Evolutionary conservation across 148 eudicot genomes (phyloP).

Genomic region (Rhododendron henanense): DNA sequence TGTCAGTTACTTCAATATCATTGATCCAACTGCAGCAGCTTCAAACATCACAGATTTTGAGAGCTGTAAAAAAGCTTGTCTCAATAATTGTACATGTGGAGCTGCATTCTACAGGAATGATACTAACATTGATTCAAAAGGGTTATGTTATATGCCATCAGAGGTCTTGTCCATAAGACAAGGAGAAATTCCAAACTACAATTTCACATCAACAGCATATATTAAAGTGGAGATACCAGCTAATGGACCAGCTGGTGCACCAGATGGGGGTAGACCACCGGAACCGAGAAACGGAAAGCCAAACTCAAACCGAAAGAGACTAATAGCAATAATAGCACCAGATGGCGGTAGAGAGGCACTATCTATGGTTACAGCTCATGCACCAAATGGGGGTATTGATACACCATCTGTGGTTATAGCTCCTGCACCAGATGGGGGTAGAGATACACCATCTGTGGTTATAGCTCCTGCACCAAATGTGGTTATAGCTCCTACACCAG

Average conservation of each 20-base stretch:
- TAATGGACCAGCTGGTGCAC: background rate
- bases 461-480: too few species aligned
- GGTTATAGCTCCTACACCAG: too few species aligned
- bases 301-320: too few species aligned
- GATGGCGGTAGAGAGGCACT: too few species aligned
- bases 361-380: too few species aligned
- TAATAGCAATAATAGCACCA: background rate
- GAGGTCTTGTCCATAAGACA: constrained; percentile 8
- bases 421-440: too few species aligned
- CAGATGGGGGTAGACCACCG: too few species aligned
- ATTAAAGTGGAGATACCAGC: background rate
- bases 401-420: too few species aligned
- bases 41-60: background rate
- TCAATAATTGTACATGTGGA: background rate
- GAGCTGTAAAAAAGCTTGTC: constrained; percentile 10
- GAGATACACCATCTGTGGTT: too few species aligned
- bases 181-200: constrained; percentile 6
- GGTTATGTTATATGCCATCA: constrained; percentile 10
- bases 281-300: too few species aligned
- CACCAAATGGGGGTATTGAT: too few species aligned
- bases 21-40: constrained; percentile 1
- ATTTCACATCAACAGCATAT: constrained; percentile 1
- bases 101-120: constrained; percentile 11
- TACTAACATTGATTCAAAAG: background rate
- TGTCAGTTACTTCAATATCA: constrained; percentile 6